Conservation (phyloP, 2,329 filamentous ascomycete species). For the Alternaria ethzedia region DNA sequence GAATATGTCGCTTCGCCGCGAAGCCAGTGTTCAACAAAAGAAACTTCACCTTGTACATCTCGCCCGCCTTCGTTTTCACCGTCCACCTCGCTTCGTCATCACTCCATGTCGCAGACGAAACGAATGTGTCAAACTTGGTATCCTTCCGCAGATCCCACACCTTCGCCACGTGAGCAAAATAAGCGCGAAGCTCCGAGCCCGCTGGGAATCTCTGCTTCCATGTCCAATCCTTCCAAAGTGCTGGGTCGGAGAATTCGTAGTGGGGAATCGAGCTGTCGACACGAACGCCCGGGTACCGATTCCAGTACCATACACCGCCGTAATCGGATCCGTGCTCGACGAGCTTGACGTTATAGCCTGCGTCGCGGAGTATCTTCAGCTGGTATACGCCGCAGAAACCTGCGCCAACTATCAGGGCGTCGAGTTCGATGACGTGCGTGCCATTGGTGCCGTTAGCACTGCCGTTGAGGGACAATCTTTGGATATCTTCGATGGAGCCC, state of each 20-base stretch:
- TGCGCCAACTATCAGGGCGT: slow-evolving; percentile 35
- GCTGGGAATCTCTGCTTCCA: slow-evolving; percentile 31
- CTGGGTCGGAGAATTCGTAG: slow-evolving; percentile 32
- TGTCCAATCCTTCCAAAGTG: slow-evolving; percentile 24
- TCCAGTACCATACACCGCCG: slow-evolving; percentile 39
- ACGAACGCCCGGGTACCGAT: slow-evolving; percentile 38
- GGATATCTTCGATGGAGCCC: slow-evolving; percentile 5
- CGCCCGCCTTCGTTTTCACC: slow-evolving; percentile 52
- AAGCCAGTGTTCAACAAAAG: slow-evolving; percentile 58
- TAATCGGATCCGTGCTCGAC: slow-evolving; percentile 25
- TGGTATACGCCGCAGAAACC: slow-evolving; percentile 40
- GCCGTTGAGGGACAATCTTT: neutral
- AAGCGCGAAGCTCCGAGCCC: slow-evolving; percentile 23
- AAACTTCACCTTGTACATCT: slow-evolving; percentile 50
- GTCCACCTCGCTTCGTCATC: slow-evolving; percentile 50
- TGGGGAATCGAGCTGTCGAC: slow-evolving; percentile 29
- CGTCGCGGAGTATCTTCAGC: slow-evolving; percentile 32
- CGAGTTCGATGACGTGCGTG: slow-evolving; percentile 14
- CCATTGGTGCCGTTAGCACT: neutral
- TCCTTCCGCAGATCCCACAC: slow-evolving; percentile 29
- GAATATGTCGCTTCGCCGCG: slow-evolving; percentile 53
- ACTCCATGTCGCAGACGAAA: slow-evolving; percentile 53
- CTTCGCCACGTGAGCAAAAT: slow-evolving; percentile 28
- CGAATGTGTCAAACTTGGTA: slow-evolving; percentile 50
- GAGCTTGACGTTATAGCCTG: slow-evolving; percentile 29